Evolutionary conservation across 1,139 yeast genomes (phyloP), one percentile per base, ranked within the genome.

Genomic region (Hyphopichia khmerensis): DNA sequence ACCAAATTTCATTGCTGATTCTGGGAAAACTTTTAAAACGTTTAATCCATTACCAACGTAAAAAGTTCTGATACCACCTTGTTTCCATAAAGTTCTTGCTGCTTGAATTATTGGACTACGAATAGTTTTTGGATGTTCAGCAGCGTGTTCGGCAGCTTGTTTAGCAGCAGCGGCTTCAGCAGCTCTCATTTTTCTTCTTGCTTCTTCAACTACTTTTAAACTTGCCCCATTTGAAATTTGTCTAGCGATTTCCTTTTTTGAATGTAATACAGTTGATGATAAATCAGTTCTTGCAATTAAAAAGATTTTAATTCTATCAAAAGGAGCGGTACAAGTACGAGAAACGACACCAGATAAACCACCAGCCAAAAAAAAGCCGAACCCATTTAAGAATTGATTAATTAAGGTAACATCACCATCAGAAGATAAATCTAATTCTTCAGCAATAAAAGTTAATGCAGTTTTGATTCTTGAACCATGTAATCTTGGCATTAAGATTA

Each of bases 271-370:
- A 0, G 88, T 84, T 2, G 90, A 83, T 0, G 87, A 72, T 40
- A 86, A 67, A 52, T 90, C 96, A 0, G 96, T 84, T 60, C 96
- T 79, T 2, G 99, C 98, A 57, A 93, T 93, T 43, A 93, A 70
- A 55, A 88, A 93, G 16, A 93, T 98, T 59, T 93, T 93, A 21
- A 93, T 79, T 61, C 99, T 77, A 62, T 93, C 99, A 55, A 93
- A 88, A 11, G 99, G 99, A 0, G 99, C 99, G 0, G 99, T 93
- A 55, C 95, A 86, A 0, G 98, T 90, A 65, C 99, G 80, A n/a
- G 97, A 89, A 4, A 93, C 86, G 5, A 93, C 99, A 2, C 99
- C 99, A 0, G 97, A 87, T 27, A 91, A 65, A 0, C 99, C 99
- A 30, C 99, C 99, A 1, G 97, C 96, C 30, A 90, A 64, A 57